Percentiles rank a stretch among this genome's conserved stretches.
phyloP scores from a whole-genome alignment of 2,329 filamentous ascomycete species.

The Alternaria incomplexa region DNA sequence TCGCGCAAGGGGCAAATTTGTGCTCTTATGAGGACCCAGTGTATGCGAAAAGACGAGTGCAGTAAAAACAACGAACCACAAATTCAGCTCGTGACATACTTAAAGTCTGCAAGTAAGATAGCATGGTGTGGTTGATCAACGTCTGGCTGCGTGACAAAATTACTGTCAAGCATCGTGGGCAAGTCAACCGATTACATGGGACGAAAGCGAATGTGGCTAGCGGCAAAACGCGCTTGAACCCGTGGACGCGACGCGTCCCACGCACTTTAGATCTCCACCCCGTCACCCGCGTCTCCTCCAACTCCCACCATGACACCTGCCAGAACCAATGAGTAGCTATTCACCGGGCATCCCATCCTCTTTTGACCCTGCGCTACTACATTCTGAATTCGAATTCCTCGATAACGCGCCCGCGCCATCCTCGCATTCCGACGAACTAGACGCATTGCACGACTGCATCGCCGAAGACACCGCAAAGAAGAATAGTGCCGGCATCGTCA shows the following conservation, averaged over 20 bases:
- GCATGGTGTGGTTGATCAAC: neutral
- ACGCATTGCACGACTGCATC: conserved; percentile 51
- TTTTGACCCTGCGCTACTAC: conserved; percentile 59
- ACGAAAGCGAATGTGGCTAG: conserved; percentile 17
- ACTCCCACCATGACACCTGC: neutral
- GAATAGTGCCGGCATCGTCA: conserved; percentile 54
- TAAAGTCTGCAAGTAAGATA: neutral
- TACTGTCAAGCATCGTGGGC: neutral
- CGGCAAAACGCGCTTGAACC: conserved; percentile 13
- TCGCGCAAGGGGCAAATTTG: neutral
- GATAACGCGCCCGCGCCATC: conserved; percentile 25
- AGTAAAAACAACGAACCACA: neutral
- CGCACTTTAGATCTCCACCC: neutral
- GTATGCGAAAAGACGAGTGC: neutral
- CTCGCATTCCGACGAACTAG: conserved; percentile 56
- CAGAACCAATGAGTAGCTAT: conserved; percentile 34
- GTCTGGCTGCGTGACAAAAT: neutral
- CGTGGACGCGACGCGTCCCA: neutral
- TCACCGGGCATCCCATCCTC: conserved; percentile 52
- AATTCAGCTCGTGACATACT: neutral
- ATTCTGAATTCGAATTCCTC: conserved; percentile 51
- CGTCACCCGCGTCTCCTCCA: conserved; percentile 1
- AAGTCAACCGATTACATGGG: neutral
- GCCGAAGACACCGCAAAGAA: conserved; percentile 52
- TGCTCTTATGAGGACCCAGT: neutral